These are phyloP conservation scores for Cladobotryum protrusum DNA, from an alignment of 2,329 filamentous ascomycete species.

Conservation along the genomic window DNA sequence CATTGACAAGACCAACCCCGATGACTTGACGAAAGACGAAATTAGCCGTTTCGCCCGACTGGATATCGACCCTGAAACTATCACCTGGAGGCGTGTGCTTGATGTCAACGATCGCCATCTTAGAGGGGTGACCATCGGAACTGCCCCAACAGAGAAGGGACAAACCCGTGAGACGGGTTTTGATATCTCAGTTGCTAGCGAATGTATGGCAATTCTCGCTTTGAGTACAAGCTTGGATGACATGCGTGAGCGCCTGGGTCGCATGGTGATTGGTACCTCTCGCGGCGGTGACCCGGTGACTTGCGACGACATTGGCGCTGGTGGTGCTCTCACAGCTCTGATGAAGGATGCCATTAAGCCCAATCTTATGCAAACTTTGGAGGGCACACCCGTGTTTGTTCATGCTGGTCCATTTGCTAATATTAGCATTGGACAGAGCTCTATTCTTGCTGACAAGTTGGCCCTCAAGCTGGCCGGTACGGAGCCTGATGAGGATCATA, in stretches of 20 bases:
- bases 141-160: slow-evolving; percentile 85
- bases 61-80: slow-evolving; percentile 93
- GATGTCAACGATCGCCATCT: slow-evolving; percentile 97
- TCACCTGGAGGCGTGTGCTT: slow-evolving; percentile 92
- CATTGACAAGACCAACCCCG: slow-evolving; percentile 88
- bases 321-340: slow-evolving; percentile 84
- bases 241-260: slow-evolving; percentile 86
- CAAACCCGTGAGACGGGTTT: slow-evolving; percentile 85
- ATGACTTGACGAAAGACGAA: slow-evolving; percentile 86
- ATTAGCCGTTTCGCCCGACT: slow-evolving; percentile 82
- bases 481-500: slow-evolving; percentile 80
- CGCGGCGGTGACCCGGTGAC: slow-evolving; percentile 83
- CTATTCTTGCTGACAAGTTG: slow-evolving; percentile 89
- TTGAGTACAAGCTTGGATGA: slow-evolving; percentile 82
- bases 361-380: slow-evolving; percentile 96
- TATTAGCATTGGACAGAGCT: slow-evolving; percentile 95
- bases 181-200: slow-evolving; percentile 94
- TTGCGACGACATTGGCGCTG: slow-evolving; percentile 89
- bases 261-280: slow-evolving; percentile 92
- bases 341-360: slow-evolving; percentile 99
- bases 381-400: slow-evolving; percentile 95
- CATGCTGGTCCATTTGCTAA: slow-evolving; percentile 98
- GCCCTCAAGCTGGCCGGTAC: slow-evolving; percentile 94
- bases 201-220: slow-evolving; percentile 97
- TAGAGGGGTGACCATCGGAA: slow-evolving; percentile 80